Conservation (phyloP, 768 basidiomycete genomes). For the Hypsizygus marmoreus region DNA sequence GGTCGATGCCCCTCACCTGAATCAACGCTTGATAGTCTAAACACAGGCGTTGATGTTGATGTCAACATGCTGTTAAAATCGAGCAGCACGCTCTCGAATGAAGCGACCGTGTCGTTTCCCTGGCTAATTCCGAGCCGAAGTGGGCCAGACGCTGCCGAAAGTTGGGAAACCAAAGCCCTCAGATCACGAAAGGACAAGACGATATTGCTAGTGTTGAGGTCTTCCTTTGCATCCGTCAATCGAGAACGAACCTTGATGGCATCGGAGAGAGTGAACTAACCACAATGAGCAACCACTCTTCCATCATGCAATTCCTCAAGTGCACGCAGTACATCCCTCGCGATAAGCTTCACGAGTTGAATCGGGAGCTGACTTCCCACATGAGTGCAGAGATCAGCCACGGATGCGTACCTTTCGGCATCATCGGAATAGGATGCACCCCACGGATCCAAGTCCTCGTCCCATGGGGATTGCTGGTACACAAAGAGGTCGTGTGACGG, state of each 20-base stretch:
- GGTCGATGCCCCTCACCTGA: slow-evolving; percentile 1
- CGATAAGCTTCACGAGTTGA: slow-evolving; percentile 28
- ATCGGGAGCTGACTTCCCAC: slow-evolving; percentile 24
- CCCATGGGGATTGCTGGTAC: no score
- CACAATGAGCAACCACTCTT: slow-evolving; percentile 16
- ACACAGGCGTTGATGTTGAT: slow-evolving; percentile 8
- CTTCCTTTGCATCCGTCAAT: slow-evolving; percentile 11
- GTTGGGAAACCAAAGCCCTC: slow-evolving; percentile 17
- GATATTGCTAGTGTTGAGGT: slow-evolving; percentile 20
- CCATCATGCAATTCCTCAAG: slow-evolving; percentile 18
- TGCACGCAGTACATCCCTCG: slow-evolving; percentile 25
- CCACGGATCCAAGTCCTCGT: no score
- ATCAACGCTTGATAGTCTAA: slow-evolving; percentile 4
- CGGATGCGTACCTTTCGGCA: slow-evolving; percentile 18
- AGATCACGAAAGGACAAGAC: slow-evolving; percentile 17
- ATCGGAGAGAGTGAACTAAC: slow-evolving; percentile 13
- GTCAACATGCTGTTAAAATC: slow-evolving; percentile 14
- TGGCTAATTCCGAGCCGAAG: slow-evolving; percentile 3
- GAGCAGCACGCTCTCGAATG: slow-evolving; percentile 5
- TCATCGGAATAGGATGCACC: slow-evolving; percentile 17
- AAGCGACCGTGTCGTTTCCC: no score
- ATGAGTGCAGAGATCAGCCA: slow-evolving; percentile 23
- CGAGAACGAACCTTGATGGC: neutral
- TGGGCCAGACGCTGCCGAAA: slow-evolving; percentile 10
- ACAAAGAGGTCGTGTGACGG: no score